Evolutionary conservation across 75 land plant genomes (phyloP).

Genomic region (Pinus albicaulis): DNA sequence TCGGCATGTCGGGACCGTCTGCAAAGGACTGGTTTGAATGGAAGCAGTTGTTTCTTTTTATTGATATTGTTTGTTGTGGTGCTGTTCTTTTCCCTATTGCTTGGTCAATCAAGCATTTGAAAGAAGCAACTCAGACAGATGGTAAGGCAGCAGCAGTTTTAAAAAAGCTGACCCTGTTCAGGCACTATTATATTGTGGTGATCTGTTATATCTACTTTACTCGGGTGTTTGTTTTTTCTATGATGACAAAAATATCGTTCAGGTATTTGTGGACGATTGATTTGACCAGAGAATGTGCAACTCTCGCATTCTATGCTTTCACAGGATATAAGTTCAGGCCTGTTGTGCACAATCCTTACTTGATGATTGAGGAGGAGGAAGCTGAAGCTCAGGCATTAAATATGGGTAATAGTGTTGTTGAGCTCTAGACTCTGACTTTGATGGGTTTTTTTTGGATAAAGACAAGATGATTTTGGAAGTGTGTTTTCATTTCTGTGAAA

Average conservation of each 20-base stretch:
- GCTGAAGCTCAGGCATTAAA: conserved; percentile 23
- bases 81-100: conserved; percentile 40
- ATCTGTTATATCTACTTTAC: conserved; percentile 37
- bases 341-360: conserved; percentile 26
- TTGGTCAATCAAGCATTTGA: conserved; percentile 38
- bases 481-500: too few relatives aligned
- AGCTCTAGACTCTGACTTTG: too few relatives aligned
- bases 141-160: conserved; percentile 26
- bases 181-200: conserved; percentile 37
- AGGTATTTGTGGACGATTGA: conserved; percentile 24
- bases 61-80: conserved; percentile 34
- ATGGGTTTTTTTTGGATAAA: too few relatives aligned
- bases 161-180: conserved; percentile 25
- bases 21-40: conserved; percentile 31
- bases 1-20: conserved; percentile 26
- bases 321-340: conserved; percentile 40
- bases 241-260: conserved; percentile 16
- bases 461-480: too few relatives aligned
- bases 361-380: conserved; percentile 27
- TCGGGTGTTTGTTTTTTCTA: conserved; percentile 32
- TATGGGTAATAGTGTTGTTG: conserved; percentile 12
- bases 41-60: conserved; percentile 26
- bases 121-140: conserved; percentile 32
- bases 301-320: conserved; percentile 33
- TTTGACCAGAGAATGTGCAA: conserved; percentile 20